Conservation (phyloP, 2,329 filamentous ascomycete species). For the Alternaria gansuensis region DNA sequence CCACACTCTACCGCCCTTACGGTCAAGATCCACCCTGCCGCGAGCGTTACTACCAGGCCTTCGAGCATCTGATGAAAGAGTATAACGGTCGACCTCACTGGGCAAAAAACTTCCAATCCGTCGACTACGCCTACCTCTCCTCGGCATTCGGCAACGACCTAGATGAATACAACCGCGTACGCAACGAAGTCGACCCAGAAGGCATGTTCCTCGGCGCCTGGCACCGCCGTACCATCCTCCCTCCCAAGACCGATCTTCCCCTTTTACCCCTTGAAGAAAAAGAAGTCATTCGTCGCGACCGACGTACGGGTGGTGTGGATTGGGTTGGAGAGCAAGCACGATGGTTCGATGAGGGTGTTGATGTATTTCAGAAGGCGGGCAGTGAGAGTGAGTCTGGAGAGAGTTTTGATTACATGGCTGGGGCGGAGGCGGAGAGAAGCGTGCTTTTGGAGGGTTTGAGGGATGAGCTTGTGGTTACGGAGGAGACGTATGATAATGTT, state of each 20-base stretch:
- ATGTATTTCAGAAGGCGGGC: conserved; percentile 43
- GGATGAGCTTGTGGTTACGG: conserved; percentile 16
- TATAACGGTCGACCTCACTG: conserved; percentile 85
- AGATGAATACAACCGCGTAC: conserved; percentile 71
- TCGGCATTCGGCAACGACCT: conserved; percentile 75
- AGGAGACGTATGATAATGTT: conserved; percentile 17
- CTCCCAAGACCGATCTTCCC: conserved; percentile 40
- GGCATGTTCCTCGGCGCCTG: conserved; percentile 92
- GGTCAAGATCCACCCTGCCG: conserved; percentile 77
- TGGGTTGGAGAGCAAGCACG: conserved; percentile 53
- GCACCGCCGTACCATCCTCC: conserved; percentile 70
- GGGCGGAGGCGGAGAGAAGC: conserved; percentile 55
- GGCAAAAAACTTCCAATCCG: conserved; percentile 85
- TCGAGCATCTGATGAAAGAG: conserved; percentile 90
- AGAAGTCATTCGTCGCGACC: conserved; percentile 49
- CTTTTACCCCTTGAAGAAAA: conserved; percentile 55
- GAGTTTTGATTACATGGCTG: conserved; percentile 59
- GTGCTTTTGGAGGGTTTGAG: conserved; percentile 42
- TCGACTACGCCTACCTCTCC: conserved; percentile 67
- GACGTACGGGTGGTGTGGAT: conserved; percentile 47
- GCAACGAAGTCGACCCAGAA: conserved; percentile 76
- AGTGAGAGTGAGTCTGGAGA: conserved; percentile 44
- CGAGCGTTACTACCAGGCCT: conserved; percentile 83
- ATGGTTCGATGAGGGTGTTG: conserved; percentile 48
- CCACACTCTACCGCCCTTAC: conserved; percentile 87